Evolutionary conservation across 2,329 filamentous ascomycete genomes (phyloP).

Genomic region (Amauroascus verrucosus): DNA sequence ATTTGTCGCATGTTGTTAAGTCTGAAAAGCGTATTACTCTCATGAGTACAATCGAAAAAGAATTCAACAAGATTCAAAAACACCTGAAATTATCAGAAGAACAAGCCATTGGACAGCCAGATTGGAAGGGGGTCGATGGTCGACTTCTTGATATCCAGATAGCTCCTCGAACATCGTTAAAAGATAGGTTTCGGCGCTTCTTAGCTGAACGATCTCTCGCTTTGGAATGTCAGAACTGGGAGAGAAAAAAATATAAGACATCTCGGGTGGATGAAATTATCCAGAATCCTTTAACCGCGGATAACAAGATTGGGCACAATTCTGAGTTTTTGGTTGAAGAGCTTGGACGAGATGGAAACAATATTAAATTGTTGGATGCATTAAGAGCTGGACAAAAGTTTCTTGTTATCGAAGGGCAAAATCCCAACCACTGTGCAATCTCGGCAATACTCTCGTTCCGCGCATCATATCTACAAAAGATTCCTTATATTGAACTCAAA

Average conservation of each 20-base stretch:
- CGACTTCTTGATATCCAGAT: not conserved
- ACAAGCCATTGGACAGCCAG: not conserved
- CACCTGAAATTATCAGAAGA: not conserved
- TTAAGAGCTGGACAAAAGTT: not conserved
- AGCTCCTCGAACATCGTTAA: not conserved
- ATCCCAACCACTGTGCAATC: not conserved
- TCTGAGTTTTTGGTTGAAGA: not conserved
- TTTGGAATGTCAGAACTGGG: not conserved
- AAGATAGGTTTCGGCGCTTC: not conserved
- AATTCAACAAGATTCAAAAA: not conserved
- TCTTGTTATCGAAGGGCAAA: not conserved
- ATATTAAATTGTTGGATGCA: not conserved
- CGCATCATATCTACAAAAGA: not conserved
- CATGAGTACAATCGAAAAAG: no score
- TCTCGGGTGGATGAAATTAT: not conserved
- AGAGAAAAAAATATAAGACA: not conserved
- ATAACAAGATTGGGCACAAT: not conserved
- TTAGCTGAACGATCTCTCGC: conserved; percentile 1
- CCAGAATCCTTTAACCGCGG: not conserved
- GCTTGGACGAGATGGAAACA: not conserved
- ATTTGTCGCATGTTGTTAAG: no score
- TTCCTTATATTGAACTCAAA: not conserved
- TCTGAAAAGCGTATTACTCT: no score
- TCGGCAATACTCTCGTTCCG: not conserved
- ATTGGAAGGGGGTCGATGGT: not conserved